Conservation (phyloP, 1,284 basidiomycete genomes). For the Sphaerobolus stellatus region DNA sequence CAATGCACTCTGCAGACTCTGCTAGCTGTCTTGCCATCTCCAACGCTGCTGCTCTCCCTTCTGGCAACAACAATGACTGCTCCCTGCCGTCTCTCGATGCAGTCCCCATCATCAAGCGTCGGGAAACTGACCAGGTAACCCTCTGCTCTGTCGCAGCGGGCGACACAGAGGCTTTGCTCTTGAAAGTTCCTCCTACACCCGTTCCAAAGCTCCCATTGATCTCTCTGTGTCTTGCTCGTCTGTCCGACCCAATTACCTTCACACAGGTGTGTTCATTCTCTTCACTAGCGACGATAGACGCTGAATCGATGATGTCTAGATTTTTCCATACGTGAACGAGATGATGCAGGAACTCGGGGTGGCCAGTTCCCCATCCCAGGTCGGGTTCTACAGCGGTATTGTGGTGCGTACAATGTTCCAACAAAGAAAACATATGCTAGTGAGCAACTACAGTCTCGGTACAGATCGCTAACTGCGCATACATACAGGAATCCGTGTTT, state of each 20-base stretch:
- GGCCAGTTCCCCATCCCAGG: conserved; percentile 3
- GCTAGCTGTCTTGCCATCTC: too few species aligned
- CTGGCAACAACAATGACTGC: too few species aligned
- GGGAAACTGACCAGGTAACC: neutral
- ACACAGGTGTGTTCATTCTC: conserved; percentile 43
- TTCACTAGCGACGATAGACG: neutral
- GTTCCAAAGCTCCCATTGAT: conserved; percentile 52
- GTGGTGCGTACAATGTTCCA: conserved; percentile 5
- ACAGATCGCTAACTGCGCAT: too few species aligned
- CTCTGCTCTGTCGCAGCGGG: neutral
- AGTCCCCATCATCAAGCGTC: too few species aligned
- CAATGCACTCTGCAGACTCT: too few species aligned
- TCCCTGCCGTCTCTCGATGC: too few species aligned
- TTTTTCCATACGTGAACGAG: conserved; percentile 13
- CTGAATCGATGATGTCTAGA: neutral
- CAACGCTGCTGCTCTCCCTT: too few species aligned
- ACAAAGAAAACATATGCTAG: too few species aligned
- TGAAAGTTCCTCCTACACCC: conserved; percentile 35
- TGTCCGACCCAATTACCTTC: conserved; percentile 5
- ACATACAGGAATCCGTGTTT: conserved; percentile 56
- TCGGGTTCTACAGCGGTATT: conserved; percentile 14
- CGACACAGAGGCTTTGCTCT: conserved; percentile 1
- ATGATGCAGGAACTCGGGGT: conserved; percentile 7
- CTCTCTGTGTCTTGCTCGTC: conserved; percentile 50
- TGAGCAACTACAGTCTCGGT: too few species aligned